phyloP scores from a whole-genome alignment of 2,329 filamentous ascomycete genomes.

The Fusarium chuoi region DNA sequence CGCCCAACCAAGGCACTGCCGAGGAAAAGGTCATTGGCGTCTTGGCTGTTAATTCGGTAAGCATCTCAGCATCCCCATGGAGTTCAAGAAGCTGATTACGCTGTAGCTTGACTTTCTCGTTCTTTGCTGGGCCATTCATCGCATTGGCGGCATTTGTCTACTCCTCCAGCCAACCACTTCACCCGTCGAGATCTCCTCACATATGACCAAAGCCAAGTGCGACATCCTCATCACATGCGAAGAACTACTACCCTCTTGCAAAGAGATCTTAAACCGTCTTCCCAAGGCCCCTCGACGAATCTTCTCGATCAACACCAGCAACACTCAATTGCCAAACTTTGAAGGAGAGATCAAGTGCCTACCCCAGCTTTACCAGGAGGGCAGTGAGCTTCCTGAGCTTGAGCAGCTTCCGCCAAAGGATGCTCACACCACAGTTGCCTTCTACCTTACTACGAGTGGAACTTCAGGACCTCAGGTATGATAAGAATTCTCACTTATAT shows the following conservation, averaged over 20 bases:
- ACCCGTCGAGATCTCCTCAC: not conserved
- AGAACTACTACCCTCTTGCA: not conserved
- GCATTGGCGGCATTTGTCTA: not conserved
- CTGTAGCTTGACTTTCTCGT: not conserved
- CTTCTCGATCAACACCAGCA: not conserved
- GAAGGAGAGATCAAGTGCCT: not conserved
- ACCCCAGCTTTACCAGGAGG: not conserved
- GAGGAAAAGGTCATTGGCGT: not conserved
- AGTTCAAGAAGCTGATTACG: no score
- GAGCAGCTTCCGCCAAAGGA: not conserved
- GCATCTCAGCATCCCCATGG: no score
- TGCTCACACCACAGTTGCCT: not conserved
- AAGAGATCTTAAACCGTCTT: not conserved
- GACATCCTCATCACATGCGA: not conserved
- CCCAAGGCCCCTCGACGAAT: rapidly evolving
- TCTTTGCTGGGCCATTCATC: not conserved
- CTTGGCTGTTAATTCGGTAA: not conserved
- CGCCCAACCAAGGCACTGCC: not conserved
- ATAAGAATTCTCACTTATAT: rapidly evolving
- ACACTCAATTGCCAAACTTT: not conserved
- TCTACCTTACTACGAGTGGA: not conserved
- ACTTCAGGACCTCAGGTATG: not conserved
- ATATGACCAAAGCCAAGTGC: not conserved
- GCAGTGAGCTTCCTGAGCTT: not conserved
- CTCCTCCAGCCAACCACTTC: not conserved